A percentile compares a stretch with the other conserved stretches of the same genome.
Conservation (phyloP, 225 moss, liverwort and hornwort genomes). For the Marchantia paleacea region DNA sequence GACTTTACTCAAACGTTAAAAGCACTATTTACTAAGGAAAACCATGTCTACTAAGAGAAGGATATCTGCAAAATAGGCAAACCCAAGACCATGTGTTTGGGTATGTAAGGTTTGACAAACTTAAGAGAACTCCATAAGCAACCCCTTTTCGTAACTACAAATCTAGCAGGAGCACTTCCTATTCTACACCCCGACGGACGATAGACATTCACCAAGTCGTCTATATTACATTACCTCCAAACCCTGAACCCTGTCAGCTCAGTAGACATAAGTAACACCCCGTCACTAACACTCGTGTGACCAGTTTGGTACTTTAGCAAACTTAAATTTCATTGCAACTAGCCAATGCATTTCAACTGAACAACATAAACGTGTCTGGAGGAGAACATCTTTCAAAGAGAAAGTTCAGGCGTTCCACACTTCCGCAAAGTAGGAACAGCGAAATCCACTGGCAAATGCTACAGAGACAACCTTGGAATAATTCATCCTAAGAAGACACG, state of each 20-base stretch:
- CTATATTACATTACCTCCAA: neutral
- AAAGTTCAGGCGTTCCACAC: neutral
- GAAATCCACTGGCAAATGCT: neutral
- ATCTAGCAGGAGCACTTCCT: neutral
- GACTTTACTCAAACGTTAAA: neutral
- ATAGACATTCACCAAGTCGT: neutral
- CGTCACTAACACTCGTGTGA: neutral
- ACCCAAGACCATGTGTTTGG: neutral
- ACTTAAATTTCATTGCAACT: neutral
- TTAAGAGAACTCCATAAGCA: neutral
- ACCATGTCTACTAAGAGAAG: neutral
- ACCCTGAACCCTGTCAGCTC: neutral
- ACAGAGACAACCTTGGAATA: neutral
- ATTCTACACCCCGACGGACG: too few relatives aligned
- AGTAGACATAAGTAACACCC: neutral
- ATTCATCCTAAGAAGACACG: neutral
- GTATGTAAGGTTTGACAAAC: neutral
- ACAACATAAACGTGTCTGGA: neutral
- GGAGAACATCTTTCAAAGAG: neutral
- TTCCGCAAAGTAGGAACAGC: neutral
- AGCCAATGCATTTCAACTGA: neutral
- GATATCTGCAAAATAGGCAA: neutral
- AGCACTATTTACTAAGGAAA: neutral
- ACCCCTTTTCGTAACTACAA: neutral
- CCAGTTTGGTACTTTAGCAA: too few relatives aligned